A percentile compares a stretch with the other conserved stretches of the same genome.
Evolutionary conservation across 768 basidiomycete genomes (phyloP).

Genomic region (Naganishia friedmannii): DNA sequence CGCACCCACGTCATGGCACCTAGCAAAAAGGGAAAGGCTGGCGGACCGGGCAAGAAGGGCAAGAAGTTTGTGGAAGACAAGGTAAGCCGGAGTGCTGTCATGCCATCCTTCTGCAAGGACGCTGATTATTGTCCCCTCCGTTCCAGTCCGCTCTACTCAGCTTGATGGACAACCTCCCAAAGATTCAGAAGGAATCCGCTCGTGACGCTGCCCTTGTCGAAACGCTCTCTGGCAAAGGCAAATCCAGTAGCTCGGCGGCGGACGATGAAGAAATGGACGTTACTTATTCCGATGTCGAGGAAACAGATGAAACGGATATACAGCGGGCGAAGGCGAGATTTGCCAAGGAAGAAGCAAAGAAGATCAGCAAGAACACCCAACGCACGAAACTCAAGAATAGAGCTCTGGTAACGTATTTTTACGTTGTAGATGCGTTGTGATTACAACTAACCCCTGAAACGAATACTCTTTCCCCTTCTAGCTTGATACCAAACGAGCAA

Average conservation of each 20-base stretch:
- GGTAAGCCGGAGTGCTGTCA: neutral
- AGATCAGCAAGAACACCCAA: constrained; percentile 12
- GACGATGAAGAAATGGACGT: neutral
- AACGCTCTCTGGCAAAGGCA: constrained; percentile 11
- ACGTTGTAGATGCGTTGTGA: neutral
- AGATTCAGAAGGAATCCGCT: constrained; percentile 15
- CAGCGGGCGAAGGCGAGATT: neutral
- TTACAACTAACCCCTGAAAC: neutral
- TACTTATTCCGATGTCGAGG: neutral
- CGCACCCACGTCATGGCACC: neutral
- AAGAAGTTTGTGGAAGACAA: constrained; percentile 34
- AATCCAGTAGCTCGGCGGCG: constrained; percentile 4
- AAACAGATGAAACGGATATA: neutral
- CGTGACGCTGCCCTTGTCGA: neutral
- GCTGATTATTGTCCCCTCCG: neutral
- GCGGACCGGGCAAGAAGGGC: constrained; percentile 32
- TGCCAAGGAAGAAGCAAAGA: neutral
- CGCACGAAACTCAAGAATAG: constrained; percentile 15
- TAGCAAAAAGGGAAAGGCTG: constrained; percentile 27
- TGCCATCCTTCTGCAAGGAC: too few species aligned
- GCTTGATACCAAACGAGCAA: constrained; percentile 14
- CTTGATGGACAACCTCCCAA: constrained; percentile 26
- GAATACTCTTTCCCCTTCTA: neutral
- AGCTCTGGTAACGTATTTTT: neutral
- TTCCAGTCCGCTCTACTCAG: constrained; percentile 27